phyloP scores from a whole-genome alignment of 73 alveolate species.

The Tetrahymena elliotti region DNA sequence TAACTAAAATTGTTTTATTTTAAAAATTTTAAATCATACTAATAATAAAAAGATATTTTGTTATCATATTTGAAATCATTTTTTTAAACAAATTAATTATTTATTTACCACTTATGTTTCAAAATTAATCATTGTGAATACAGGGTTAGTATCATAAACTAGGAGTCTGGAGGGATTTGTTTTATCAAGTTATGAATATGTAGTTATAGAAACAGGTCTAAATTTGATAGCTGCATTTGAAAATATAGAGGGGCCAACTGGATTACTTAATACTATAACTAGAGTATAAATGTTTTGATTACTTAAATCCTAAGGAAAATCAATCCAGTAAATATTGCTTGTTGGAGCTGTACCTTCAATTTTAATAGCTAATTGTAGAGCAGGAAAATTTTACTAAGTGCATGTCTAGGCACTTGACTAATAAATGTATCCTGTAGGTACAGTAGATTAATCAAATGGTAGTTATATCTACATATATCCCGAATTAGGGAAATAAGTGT shows the following conservation, averaged over 20 bases:
- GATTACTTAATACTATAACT: background rate
- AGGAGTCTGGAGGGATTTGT: background rate
- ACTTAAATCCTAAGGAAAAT: background rate
- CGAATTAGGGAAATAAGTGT: background rate
- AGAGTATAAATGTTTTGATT: background rate
- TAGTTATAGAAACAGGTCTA: background rate
- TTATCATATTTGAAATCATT: no score
- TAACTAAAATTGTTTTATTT: no score
- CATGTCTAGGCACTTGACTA: background rate
- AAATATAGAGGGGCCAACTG: background rate
- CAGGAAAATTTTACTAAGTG: background rate
- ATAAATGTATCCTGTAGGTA: background rate
- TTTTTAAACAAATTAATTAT: no score
- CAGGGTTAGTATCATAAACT: background rate
- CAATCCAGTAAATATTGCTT: background rate
- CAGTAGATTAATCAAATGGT: background rate
- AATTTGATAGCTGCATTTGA: background rate
- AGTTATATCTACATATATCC: background rate
- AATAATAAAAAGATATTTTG: no score
- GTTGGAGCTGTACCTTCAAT: background rate
- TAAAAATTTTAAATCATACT: no score
- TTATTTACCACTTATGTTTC: background rate
- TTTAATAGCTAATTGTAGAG: background rate
- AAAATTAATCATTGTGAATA: background rate
- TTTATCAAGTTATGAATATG: background rate